Percentiles rank a stretch among this genome's conserved stretches.
These are phyloP conservation scores for Metarhizium robertsii DNA, from an alignment of 2,329 filamentous ascomycete species.

Conservation along the genomic window DNA sequence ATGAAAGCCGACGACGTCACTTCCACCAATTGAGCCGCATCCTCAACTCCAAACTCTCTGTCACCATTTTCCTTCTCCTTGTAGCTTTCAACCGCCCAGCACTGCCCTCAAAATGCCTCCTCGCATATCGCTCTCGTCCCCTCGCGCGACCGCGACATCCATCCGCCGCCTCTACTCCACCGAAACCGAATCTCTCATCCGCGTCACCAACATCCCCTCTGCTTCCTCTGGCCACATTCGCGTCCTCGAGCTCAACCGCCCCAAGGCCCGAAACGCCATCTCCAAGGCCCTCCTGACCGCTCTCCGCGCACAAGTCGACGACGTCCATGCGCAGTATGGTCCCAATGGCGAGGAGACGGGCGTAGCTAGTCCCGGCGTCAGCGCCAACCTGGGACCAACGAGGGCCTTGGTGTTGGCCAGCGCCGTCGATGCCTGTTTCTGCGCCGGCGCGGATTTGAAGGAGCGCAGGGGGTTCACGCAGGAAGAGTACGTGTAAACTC, in stretches of 20 bases:
- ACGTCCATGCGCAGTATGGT: slow-evolving; percentile 56
- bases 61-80: not conserved
- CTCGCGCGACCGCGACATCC: slow-evolving; percentile 11
- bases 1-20: slow-evolving; percentile 4
- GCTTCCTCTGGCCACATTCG: slow-evolving; percentile 77
- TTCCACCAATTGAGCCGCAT: not conserved
- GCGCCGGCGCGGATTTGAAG: slow-evolving; percentile 90
- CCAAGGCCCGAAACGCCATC: slow-evolving; percentile 80
- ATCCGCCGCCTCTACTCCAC: slow-evolving; percentile 28
- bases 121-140: slow-evolving; percentile 14
- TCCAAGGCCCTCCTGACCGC: slow-evolving; percentile 66
- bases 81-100: not conserved
- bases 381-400: slow-evolving; percentile 48
- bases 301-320: slow-evolving; percentile 63
- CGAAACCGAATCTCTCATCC: slow-evolving; percentile 43
- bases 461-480: slow-evolving; percentile 68
- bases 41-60: not conserved
- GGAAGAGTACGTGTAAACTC: slow-evolving; percentile 53
- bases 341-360: slow-evolving; percentile 40
- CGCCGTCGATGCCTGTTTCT: slow-evolving; percentile 80
- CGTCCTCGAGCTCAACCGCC: slow-evolving; percentile 79
- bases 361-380: slow-evolving; percentile 23
- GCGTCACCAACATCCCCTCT: slow-evolving; percentile 65
- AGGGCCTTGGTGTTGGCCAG: slow-evolving; percentile 77
- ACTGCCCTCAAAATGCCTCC: slow-evolving; percentile 20